These are phyloP conservation scores for Trichoderma guizhouense DNA, from an alignment of 2,329 filamentous ascomycete genomes.

Conservation along the genomic window DNA sequence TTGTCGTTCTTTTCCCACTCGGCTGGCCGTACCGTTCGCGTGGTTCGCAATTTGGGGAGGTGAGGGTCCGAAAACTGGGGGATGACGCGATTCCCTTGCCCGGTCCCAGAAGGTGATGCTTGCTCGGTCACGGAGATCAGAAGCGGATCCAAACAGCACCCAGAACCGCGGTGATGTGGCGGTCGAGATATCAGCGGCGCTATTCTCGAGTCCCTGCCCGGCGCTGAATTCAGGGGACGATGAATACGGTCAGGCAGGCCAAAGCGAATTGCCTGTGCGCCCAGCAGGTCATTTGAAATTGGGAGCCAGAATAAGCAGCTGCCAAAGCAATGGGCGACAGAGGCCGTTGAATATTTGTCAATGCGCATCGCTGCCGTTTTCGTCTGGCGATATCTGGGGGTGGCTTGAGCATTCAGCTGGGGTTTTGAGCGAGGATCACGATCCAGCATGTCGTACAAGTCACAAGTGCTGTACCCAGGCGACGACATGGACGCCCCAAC, in stretches of 20 bases:
- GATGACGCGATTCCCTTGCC: conserved; percentile 9
- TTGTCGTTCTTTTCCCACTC: neutral
- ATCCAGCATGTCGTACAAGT: neutral
- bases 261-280: neutral
- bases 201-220: conserved; percentile 1
- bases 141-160: neutral
- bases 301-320: neutral
- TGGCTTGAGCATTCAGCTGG: neutral
- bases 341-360: neutral
- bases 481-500: neutral
- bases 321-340: neutral
- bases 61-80: conserved; percentile 2
- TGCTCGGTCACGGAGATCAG: neutral
- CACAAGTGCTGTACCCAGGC: neutral
- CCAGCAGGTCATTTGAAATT: neutral
- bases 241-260: neutral
- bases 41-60: neutral
- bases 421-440: conserved; percentile 8
- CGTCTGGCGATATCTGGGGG: neutral
- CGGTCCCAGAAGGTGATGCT: conserved; percentile 6
- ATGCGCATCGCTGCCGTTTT: conserved; percentile 4
- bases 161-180: neutral
- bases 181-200: conserved; percentile 7
- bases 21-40: conserved; percentile 9
- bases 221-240: conserved; percentile 7